Evolutionary conservation across 2,329 filamentous ascomycete species (phyloP).

Genomic region (Neopestalotiopsis rosae): DNA sequence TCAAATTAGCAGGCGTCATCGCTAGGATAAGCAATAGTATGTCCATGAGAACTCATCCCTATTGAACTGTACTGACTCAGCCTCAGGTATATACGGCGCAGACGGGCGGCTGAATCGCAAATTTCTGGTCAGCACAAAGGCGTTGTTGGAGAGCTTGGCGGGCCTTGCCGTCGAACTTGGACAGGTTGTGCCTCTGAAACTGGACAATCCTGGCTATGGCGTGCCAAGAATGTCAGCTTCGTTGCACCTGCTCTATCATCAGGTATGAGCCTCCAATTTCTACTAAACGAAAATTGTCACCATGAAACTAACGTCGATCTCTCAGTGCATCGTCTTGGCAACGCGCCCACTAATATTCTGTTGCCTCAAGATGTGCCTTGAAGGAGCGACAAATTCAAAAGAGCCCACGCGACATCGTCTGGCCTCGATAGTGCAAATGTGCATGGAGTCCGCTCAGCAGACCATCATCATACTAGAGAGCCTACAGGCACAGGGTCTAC

Average conservation of each 20-base stretch:
- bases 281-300: no score
- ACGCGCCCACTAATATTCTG: constrained; percentile 38
- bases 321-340: constrained; percentile 38
- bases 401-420: constrained; percentile 28
- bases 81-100: constrained; percentile 35
- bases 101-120: constrained; percentile 36
- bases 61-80: background rate
- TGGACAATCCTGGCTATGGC: constrained; percentile 31
- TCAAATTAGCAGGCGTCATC: constrained; percentile 35
- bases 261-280: no score
- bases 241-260: constrained; percentile 39
- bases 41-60: background rate
- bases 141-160: constrained; percentile 34
- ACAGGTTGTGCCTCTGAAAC: constrained; percentile 34
- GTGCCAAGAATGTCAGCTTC: constrained; percentile 38
- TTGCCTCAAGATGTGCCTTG: constrained; percentile 38
- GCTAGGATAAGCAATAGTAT: constrained; percentile 38
- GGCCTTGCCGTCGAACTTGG: constrained; percentile 36
- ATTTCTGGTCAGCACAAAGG: constrained; percentile 38
- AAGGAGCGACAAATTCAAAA: constrained; percentile 26
- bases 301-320: background rate
- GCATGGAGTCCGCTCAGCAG: constrained; percentile 39
- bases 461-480: constrained; percentile 44
- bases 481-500: constrained; percentile 12
- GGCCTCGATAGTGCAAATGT: constrained; percentile 40